Base-by-base conservation (phyloP, 331 rosid genomes). In the Rosa hybrid region DNA sequence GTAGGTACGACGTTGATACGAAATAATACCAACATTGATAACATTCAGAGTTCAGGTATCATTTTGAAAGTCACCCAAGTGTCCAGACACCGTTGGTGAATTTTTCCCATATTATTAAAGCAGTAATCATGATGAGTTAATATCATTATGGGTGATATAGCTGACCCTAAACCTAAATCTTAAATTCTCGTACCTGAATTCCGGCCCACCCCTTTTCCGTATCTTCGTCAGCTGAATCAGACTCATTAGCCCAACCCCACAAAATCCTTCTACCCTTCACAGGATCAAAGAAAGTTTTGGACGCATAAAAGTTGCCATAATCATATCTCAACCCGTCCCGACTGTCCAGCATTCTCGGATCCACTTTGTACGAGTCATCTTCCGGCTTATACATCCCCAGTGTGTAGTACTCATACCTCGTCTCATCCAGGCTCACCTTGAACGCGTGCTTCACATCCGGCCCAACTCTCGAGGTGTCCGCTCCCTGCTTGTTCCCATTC, bases 231-330 rank as follows among this genome's bases (percentile, higher is more conserved):
- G 21, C 0, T 0, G 83, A 6, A 44, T 95, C 98, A n/a, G 99
- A 95, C 75, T 95, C 98, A 39, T 95, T 95, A 1, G 98, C 92
- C 97, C 99, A 95, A 53, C 96, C 98, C 99, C 97, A 93, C 81
- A 95, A 46, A 23, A 95, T 75, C 62, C 98, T 91, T n/a, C 98
- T 71, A 6, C 84, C 84, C 83, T 17, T 89, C 2, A 20, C 78
- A 0, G 86, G 78, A 71, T 95, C 98, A 77, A 83, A 95, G 72
- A 93, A 95, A 20, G 98, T 79, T 68, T 95, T 95, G 0, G 99
- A 95, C 51, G 99, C 99, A 77, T 95, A 95, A 41, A 90, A 95
- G 62, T 91, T 95, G 0, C 98, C 99, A 21, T 95, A 95, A 21
- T 95, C 99, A 50, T 87, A 95, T 75, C 98, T 85, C 46, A 93